These are phyloP conservation scores for Paramyrothecium roridum DNA, from an alignment of 2,329 filamentous ascomycete genomes.

Conservation along the genomic window DNA sequence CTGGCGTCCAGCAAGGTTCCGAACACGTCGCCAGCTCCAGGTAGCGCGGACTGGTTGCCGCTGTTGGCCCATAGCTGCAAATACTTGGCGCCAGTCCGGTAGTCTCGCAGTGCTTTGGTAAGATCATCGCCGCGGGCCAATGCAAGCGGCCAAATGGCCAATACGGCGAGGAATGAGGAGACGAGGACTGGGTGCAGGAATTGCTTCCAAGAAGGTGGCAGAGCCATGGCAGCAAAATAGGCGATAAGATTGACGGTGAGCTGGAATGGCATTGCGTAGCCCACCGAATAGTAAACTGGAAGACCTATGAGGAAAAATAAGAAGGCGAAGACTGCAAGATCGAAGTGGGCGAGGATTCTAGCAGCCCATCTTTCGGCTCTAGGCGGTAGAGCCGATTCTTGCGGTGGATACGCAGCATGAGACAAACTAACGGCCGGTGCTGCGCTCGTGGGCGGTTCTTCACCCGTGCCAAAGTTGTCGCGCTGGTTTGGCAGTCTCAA, in stretches of 20 bases:
- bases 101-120: constrained; percentile 36
- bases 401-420: constrained; percentile 18
- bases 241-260: constrained; percentile 45
- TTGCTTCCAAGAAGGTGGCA: constrained; percentile 45
- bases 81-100: constrained; percentile 52
- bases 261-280: constrained; percentile 50
- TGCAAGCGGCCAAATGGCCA: constrained; percentile 51
- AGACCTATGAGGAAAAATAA: constrained; percentile 50
- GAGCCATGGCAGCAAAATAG: constrained; percentile 46
- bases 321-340: constrained; percentile 39
- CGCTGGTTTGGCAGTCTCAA: constrained; percentile 23
- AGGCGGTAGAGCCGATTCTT: constrained; percentile 38
- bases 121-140: constrained; percentile 39
- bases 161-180: constrained; percentile 49
- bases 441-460: constrained; percentile 4
- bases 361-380: constrained; percentile 49
- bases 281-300: constrained; percentile 49
- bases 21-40: constrained; percentile 57
- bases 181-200: constrained; percentile 58
- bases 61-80: constrained; percentile 44
- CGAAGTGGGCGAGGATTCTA: constrained; percentile 39
- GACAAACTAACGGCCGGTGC: constrained; percentile 10
- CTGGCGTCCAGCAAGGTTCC: constrained; percentile 52
- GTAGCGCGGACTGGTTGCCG: constrained; percentile 17
- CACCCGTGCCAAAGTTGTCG: constrained; percentile 11